These are phyloP conservation scores for Nephelium lappaceum DNA, from an alignment of 345 rosid species.

Conservation along the genomic window DNA sequence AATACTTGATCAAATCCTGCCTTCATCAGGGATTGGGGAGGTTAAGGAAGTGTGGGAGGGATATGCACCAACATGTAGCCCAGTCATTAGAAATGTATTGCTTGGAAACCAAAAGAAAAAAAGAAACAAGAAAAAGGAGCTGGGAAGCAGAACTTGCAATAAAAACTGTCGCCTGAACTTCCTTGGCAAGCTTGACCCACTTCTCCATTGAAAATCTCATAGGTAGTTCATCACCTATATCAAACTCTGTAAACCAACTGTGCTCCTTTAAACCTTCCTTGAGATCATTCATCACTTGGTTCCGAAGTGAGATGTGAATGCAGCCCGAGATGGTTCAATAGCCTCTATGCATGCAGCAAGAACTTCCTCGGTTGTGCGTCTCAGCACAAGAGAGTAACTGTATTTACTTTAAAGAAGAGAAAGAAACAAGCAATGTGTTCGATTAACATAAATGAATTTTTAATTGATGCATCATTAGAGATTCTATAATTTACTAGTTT, in stretches of 20 bases:
- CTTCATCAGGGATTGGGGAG: neutral
- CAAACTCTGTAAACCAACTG: conserved; percentile 80
- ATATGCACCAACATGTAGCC: neutral
- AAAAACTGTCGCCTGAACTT: conserved; percentile 74
- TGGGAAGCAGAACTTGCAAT: conserved; percentile 68
- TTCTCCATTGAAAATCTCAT: conserved; percentile 55
- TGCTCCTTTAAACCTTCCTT: conserved; percentile 66
- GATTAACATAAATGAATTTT: conserved; percentile 2
- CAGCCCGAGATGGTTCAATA: conserved; percentile 77
- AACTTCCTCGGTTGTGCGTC: conserved; percentile 97
- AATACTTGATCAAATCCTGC: neutral
- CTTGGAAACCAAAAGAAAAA: neutral
- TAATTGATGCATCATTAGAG: neutral
- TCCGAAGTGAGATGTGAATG: conserved; percentile 77
- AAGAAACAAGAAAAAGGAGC: neutral
- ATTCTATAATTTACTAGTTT: neutral
- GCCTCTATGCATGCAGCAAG: conserved; percentile 88
- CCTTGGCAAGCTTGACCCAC: conserved; percentile 78
- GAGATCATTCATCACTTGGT: conserved; percentile 75
- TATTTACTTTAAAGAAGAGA: conserved; percentile 12
- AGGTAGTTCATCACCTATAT: conserved; percentile 74
- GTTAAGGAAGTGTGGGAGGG: neutral
- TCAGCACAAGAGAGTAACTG: conserved; percentile 91
- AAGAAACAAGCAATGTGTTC: conserved; percentile 11
- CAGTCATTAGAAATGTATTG: neutral